Conservation (phyloP, 495 filamentous ascomycete species). For the Thozetella sp. region DNA sequence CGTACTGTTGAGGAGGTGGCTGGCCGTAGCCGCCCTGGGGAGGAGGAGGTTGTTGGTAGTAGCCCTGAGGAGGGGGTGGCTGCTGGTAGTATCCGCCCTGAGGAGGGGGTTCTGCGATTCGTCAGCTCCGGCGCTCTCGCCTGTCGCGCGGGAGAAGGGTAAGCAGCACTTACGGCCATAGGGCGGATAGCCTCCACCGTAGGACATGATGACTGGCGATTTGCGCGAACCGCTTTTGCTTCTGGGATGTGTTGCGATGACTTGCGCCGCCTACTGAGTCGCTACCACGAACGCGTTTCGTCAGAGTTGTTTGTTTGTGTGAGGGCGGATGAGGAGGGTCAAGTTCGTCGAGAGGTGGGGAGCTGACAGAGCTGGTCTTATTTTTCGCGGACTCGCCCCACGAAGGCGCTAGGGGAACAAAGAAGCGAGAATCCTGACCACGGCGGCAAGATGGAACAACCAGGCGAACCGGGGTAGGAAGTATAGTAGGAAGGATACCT, state of each 20-base stretch:
- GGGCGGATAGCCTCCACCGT: constrained; percentile 8
- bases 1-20: constrained; percentile 15
- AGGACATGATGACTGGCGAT: constrained; percentile 3
- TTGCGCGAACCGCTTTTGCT: neutral
- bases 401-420: no score
- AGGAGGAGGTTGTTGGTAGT: constrained; percentile 18
- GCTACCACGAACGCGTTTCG: no score
- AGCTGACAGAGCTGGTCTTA: no score
- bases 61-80: constrained; percentile 10
- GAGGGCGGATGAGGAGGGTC: no score
- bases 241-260: neutral
- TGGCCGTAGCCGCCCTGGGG: constrained; percentile 10
- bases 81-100: constrained; percentile 18
- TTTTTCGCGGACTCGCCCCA: no score
- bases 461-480: no score
- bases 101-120: constrained; percentile 22
- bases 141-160: neutral
- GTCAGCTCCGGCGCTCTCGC: constrained; percentile 4
- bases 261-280: no score
- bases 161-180: constrained; percentile 11
- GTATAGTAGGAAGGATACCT: no score
- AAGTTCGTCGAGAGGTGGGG: no score
- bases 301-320: no score
- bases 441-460: no score
- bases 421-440: no score